Conservation (phyloP, 768 basidiomycete species). For the Fomitopsis pulvina region DNA sequence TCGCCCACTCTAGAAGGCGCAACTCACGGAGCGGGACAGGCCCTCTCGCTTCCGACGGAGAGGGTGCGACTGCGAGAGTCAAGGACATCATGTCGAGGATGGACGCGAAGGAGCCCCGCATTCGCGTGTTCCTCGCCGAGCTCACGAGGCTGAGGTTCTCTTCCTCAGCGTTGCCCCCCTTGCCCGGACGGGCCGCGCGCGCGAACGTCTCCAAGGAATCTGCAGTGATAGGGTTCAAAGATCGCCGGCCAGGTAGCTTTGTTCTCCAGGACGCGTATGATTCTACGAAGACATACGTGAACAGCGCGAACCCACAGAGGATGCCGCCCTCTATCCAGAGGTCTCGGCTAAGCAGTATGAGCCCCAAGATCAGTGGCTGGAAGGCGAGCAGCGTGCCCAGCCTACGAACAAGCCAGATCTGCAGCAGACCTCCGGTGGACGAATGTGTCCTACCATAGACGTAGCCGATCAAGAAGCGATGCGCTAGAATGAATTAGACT, state of each 20-base stretch:
- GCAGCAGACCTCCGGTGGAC: constrained; percentile 68
- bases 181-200: constrained; percentile 34
- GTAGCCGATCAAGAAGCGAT: constrained; percentile 73
- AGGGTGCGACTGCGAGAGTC: constrained; percentile 69
- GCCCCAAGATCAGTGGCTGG: constrained; percentile 70
- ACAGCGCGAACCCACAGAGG: constrained; percentile 47
- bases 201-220: constrained; percentile 53
- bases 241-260: constrained; percentile 38
- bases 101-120: constrained; percentile 70
- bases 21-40: constrained; percentile 63
- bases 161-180: constrained; percentile 35
- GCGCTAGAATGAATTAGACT: constrained; percentile 39
- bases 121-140: constrained; percentile 28
- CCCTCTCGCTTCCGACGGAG: constrained; percentile 45
- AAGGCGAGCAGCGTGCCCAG: constrained; percentile 65
- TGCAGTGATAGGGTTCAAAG: constrained; percentile 49
- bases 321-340: constrained; percentile 72
- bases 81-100: constrained; percentile 82
- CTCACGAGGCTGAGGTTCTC: constrained; percentile 45
- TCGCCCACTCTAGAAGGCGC: not conserved
- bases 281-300: constrained; percentile 56
- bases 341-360: constrained; percentile 58
- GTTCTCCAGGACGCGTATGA: constrained; percentile 45
- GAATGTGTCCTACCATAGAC: constrained; percentile 69
- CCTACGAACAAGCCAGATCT: constrained; percentile 70